Evolutionary conservation across 2,329 filamentous ascomycete species (phyloP), one percentile per base, ranked within the genome.

Genomic region (Penicillium sp.): DNA sequence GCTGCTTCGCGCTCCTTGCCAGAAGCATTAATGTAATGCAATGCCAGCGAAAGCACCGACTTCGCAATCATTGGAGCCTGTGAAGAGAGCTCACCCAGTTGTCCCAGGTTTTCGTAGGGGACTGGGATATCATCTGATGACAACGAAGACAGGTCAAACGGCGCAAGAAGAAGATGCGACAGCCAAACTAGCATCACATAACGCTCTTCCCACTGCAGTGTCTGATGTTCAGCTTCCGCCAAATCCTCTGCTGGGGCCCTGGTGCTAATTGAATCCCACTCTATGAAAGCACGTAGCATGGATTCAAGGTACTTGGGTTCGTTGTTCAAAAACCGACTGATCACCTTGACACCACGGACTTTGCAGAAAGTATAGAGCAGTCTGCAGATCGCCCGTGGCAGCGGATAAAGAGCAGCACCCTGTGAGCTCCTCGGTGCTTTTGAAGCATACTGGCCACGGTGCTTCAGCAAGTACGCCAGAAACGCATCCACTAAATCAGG

Each of bases 301-400:
- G 85, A 77, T 64, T 95, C 90, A 11, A 98, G 78, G 61, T 90
- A 85, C 60, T 80, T 85, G 1, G 89, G 85, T 66, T 97, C 93
- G 54, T 93, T 95, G 64, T 87, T 91, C 55, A 98, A 74, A 63
- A 97, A 96, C 34, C 88, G 82, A 42, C 89, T 83, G 57, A 98
- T 85, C 42, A 98, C 85, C 68, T 97, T 97, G 64, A 93, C 84
- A 20, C 93, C 91, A 43, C 93, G 81, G 41, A 97, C 85, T 70
- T 98, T 98, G 76, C 89, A 96, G 50, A 98, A 85, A 0, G 85
- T 85, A 65, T 97, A 97, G 28, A 98, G 69, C 2, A 97, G 75
- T 51, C 79, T 81, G 65, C 85, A 88, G 45, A 95, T 82, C 4
- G 88, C 89, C 50, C 79, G 77, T 20, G 84, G 78, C 0, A 88